Evolutionary conservation across 108 stramenopile species (phyloP).

Genomic region (Discostella pseudostelligera): DNA sequence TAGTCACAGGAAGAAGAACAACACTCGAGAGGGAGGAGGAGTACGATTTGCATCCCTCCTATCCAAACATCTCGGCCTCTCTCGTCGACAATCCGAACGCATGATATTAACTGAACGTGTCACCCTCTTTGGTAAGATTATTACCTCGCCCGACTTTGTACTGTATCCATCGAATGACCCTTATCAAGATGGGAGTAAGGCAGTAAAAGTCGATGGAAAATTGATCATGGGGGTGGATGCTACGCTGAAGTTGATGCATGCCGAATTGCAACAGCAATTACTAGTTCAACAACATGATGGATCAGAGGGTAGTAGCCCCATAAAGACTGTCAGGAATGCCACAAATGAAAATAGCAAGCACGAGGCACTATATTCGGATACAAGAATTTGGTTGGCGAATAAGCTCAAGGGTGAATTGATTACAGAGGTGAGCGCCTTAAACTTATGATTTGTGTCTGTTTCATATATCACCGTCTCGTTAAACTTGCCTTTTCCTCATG

Average conservation of each 20-base stretch:
- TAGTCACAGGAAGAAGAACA: too few species aligned
- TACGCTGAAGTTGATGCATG: conserved; percentile 29
- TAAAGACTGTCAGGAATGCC: too few species aligned
- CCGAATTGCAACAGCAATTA: background rate
- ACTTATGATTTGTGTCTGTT: too few species aligned
- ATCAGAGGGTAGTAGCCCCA: too few species aligned
- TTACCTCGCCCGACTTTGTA: conserved; percentile 40
- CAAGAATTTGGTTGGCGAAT: conserved; percentile 69
- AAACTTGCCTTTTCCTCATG: too few species aligned
- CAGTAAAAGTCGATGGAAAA: conserved; percentile 60
- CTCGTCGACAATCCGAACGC: conserved; percentile 63
- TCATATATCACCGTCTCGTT: too few species aligned
- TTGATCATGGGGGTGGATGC: conserved; percentile 31
- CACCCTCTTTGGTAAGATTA: conserved; percentile 56
- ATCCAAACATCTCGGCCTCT: conserved; percentile 39
- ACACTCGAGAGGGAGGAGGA: background rate
- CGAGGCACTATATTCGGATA: conserved; percentile 9
- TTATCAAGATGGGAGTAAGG: conserved; percentile 8
- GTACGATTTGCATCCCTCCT: conserved; percentile 34
- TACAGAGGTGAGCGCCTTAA: too few species aligned
- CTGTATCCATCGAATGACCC: conserved; percentile 26
- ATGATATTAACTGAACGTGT: conserved; percentile 62
- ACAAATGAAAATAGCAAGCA: background rate
- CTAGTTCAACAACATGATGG: background rate
- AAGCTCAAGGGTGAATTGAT: conserved; percentile 76